Percentiles rank a stretch among this genome's conserved stretches.
These are phyloP conservation scores for Aspergillus glaucus DNA, from an alignment of 2,329 filamentous ascomycete genomes.

Conservation along the genomic window DNA sequence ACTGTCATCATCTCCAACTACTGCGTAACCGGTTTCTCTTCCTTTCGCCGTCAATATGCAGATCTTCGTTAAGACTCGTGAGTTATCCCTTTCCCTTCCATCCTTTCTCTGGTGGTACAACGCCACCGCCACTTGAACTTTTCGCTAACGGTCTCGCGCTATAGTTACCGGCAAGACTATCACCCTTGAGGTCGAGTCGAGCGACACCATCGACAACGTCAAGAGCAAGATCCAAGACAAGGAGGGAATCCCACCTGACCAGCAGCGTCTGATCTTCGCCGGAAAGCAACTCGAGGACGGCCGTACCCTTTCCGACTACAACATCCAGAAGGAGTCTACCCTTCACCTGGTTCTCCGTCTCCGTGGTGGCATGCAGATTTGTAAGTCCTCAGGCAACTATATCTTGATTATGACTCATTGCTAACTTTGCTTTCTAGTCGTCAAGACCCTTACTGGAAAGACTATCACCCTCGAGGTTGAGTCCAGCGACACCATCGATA, in stretches of 20 bases:
- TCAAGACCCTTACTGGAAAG: conserved; percentile 57
- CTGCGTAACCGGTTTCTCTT: conserved; percentile 5
- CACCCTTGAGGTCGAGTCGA: conserved; percentile 46
- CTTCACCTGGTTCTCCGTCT: conserved; percentile 71
- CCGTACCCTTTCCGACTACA: conserved; percentile 51
- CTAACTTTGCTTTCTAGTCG: conserved; percentile 34
- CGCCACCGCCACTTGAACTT: conserved; percentile 8
- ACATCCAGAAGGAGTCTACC: conserved; percentile 58
- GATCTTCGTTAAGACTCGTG: conserved; percentile 96
- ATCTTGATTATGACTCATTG: background rate
- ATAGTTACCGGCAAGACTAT: conserved; percentile 57
- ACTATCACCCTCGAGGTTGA: conserved; percentile 63
- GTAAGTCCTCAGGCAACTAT: conserved; percentile 33
- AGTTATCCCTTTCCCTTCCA: conserved; percentile 42
- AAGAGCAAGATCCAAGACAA: conserved; percentile 57
- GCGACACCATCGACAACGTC: conserved; percentile 48
- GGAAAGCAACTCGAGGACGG: conserved; percentile 55
- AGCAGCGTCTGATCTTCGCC: conserved; percentile 54
- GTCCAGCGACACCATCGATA: conserved; percentile 83
- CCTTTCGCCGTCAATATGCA: conserved; percentile 61
- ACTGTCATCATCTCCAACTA: conserved; percentile 13
- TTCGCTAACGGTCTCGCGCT: conserved; percentile 23
- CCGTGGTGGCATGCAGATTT: conserved; percentile 59
- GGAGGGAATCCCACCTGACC: conserved; percentile 54
- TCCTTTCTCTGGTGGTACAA: conserved; percentile 5